These are phyloP conservation scores for Quercus robur DNA, from an alignment of 306 rosid genomes.

Conservation along the genomic window DNA sequence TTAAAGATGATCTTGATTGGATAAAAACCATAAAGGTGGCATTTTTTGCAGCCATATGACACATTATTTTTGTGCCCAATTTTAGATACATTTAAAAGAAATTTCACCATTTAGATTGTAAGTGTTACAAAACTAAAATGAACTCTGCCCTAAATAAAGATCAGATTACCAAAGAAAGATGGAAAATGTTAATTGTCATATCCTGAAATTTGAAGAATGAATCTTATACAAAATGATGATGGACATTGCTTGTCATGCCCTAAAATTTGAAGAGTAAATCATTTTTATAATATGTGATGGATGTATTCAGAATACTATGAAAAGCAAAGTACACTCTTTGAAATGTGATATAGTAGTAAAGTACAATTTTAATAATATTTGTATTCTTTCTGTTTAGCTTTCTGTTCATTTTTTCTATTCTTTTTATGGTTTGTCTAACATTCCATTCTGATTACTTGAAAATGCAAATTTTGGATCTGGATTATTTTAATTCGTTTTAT, in stretches of 20 bases:
- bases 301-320: neutral
- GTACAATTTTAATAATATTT: neutral
- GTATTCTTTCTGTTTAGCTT: neutral
- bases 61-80: neutral
- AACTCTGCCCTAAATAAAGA: neutral
- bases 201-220: neutral
- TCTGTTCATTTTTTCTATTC: neutral
- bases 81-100: constrained; percentile 10
- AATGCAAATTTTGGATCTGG: neutral
- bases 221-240: neutral
- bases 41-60: neutral
- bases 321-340: neutral
- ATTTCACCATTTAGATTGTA: neutral
- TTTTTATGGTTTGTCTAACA: neutral
- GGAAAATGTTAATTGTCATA: neutral
- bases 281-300: neutral
- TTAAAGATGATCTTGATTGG: neutral
- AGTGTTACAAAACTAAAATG: neutral
- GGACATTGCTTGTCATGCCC: neutral
- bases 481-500: neutral
- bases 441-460: neutral
- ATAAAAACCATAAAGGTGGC: neutral
- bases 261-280: neutral
- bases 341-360: neutral
- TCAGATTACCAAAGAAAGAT: neutral